A percentile compares a stretch with the other conserved stretches of the same genome.
phyloP scores from a whole-genome alignment of 2,329 filamentous ascomycete species.

The Aspergillus pseudoterreus region DNA sequence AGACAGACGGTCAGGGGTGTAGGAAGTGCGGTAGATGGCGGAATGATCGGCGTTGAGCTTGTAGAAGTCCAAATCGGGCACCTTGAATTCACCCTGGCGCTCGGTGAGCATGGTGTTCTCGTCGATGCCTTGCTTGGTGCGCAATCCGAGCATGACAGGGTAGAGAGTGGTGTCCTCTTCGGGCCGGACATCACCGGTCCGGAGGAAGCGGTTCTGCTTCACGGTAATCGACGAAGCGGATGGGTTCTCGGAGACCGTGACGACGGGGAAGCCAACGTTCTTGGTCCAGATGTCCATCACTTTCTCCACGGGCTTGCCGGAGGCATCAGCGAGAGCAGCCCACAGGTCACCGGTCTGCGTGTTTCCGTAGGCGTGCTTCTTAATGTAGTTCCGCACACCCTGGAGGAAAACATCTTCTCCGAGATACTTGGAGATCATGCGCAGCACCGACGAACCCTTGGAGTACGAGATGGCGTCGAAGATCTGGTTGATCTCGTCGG shows the following conservation, averaged over 20 bases:
- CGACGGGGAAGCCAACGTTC: constrained; percentile 88
- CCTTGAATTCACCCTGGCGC: constrained; percentile 72
- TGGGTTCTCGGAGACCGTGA: constrained; percentile 76
- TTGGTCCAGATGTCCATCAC: constrained; percentile 98
- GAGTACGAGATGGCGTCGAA: constrained; percentile 98
- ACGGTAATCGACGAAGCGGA: constrained; percentile 71
- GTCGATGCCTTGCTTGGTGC: constrained; percentile 77
- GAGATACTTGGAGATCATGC: constrained; percentile 95
- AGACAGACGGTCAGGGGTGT: constrained; percentile 74
- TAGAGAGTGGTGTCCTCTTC: constrained; percentile 87
- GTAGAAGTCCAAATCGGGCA: constrained; percentile 82
- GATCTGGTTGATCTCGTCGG: constrained; percentile 96
- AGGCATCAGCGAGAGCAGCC: constrained; percentile 81
- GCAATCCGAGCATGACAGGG: constrained; percentile 83
- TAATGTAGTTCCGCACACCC: constrained; percentile 84
- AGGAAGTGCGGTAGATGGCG: constrained; percentile 86
- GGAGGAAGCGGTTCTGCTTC: constrained; percentile 92
- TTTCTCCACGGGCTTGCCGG: constrained; percentile 82
- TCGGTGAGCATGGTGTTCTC: constrained; percentile 68
- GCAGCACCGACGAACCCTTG: constrained; percentile 90
- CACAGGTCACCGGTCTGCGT: constrained; percentile 88
- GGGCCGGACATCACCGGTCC: constrained; percentile 87
- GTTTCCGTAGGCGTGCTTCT: constrained; percentile 96
- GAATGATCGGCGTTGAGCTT: constrained; percentile 96
- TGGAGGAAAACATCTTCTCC: constrained; percentile 92